Evolutionary conservation across 768 basidiomycete species (phyloP), one percentile per base, ranked within the genome.

Genomic region (Tylopilus sp.): DNA sequence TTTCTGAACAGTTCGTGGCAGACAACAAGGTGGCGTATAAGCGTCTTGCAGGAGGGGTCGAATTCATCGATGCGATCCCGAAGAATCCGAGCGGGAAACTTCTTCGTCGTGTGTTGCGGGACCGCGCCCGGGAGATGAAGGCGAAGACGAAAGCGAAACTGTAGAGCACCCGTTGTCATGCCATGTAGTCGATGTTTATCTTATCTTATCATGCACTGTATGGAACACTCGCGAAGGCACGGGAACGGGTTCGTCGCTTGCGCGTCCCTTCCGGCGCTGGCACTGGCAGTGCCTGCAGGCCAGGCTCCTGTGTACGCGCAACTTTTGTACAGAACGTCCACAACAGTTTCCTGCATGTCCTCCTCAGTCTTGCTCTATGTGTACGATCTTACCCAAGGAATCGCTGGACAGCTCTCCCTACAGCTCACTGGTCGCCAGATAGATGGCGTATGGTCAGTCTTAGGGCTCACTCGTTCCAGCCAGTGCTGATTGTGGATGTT

Each of bases 371-470:
- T 90, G 59, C 79, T 97, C 24, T 93, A 94, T 64, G 83, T 96
- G 1, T 97, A 97, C 69, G 94, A 97, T 63, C 84, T 96, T 48
- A 93, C 86, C 70, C 84, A 86, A 63, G 94, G 94, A 37, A 76
- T 96, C 62, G 95, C 92, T 7, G 78, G 79, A 49, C 80, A 84
- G 55, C 72, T 97, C 31, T 95, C 92, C 7, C 72, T 78, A 43
- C 87, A 88, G 69, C 76, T 97, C 36, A 89, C 88, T 0, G 95
- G 95, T 6, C 81, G 83, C 48, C 92, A 94, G 69, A 92, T 97
- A 48, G 91, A 97, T 56, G 95, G 95, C 0, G 84, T 98, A 48
- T 98, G 95, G 94, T 91, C 50, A 58, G 79, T 69, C 49, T 26
- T 7, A 13, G 21, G 26, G 31, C 21, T 4, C 59, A 21, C 30